Base-by-base conservation (phyloP, 2,329 filamentous ascomycete species). In the Trichoderma cornu-damae region DNA sequence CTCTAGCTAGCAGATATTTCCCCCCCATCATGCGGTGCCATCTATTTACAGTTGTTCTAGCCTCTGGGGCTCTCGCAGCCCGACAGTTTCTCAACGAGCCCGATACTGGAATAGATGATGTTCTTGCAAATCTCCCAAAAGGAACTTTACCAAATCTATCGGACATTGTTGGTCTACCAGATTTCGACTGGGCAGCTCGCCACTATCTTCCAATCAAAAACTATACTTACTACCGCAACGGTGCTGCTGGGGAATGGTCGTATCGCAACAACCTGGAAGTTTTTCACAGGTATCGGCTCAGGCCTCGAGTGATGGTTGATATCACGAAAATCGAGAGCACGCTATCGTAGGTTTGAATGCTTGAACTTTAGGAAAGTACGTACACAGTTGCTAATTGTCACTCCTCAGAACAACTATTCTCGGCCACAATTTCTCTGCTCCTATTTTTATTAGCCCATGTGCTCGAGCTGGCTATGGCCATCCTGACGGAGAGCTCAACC, bases 151-250 rank as follows among this genome's bases (percentile, higher is more conserved):
- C 79, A 7, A 65, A 73, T 46, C 67, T 82, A 6, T 65, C 70
- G 14, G 63, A 69, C 54, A 73, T 82, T 40, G 66, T 78, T 9
- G 78, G 77, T 14, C 69, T 83, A 6, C 77, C 75, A 1, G 80
- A 82, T 68, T 83, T 82, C 62, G 77, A 82, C 38, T 80, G 72
- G 67, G 76, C 76, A 3, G 79, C 79, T 20, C 70, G 77, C 55
- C 73, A 75, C 51, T 74, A 75, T 62, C 72, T 82, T 63, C 74
- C 77, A 57, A 59, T 62, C 11, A 64, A 68, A 20, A 74, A 78
- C 63, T 82, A 79, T 68, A 79, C 79, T n/a, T 82, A 81, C 68
- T 82, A 82, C 69, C 76, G 78, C 59, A 80, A 79, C 61, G 79
- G 79, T 18, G 79, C 79, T 3, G 79, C 73, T 3, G 80, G 79